phyloP scores from a whole-genome alignment of 805 yeast genomes.

The Metschnikowia dekortorum region DNA sequence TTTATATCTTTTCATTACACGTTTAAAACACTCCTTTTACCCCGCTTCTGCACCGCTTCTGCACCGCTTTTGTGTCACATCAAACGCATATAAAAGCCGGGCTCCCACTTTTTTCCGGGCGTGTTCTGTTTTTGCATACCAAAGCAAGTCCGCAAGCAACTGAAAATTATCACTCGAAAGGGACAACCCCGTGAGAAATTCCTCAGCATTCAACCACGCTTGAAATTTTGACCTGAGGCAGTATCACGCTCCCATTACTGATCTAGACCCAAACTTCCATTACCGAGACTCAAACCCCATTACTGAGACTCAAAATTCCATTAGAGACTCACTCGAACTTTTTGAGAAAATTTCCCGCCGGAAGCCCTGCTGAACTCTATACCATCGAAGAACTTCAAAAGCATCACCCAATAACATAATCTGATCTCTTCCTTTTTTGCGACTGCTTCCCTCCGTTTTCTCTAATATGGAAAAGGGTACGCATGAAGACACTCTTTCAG shows the following conservation, averaged over 20 bases:
- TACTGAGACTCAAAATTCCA: too few relatives aligned
- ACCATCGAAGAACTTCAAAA: too few relatives aligned
- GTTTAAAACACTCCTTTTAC: background rate
- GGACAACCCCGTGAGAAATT: background rate
- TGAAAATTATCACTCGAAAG: background rate
- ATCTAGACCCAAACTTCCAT: too few relatives aligned
- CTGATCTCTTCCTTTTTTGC: background rate
- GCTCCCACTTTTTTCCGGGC: background rate
- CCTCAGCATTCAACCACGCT: background rate
- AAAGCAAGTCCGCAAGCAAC: background rate
- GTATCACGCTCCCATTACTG: too few relatives aligned
- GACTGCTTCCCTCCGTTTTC: background rate
- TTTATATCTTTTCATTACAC: constrained; percentile 1
- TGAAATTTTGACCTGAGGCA: background rate
- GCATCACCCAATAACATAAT: too few relatives aligned
- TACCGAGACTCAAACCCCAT: too few relatives aligned
- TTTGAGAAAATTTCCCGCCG: too few relatives aligned
- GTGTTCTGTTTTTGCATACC: background rate
- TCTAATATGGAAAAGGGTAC: background rate
- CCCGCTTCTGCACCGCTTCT: background rate
- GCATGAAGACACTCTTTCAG: background rate
- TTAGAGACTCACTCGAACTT: too few relatives aligned
- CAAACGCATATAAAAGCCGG: background rate
- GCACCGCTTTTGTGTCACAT: background rate
- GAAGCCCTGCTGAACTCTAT: too few relatives aligned